Evolutionary conservation across 1,284 basidiomycete species (phyloP).

Genomic region (Marasmius fiardii): DNA sequence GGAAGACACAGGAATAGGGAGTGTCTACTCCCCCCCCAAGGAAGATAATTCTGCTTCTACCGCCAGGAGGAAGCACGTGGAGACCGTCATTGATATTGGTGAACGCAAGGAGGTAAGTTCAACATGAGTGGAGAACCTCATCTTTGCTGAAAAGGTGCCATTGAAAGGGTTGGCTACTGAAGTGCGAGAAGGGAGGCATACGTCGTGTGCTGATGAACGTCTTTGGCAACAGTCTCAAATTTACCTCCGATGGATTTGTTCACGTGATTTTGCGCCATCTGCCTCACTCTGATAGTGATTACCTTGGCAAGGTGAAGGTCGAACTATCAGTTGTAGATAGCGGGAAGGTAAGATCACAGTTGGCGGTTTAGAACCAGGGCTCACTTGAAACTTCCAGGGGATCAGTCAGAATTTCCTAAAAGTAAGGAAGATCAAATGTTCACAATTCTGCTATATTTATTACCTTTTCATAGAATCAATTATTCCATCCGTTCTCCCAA

Average conservation of each 20-base stretch:
- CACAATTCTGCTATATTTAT: conserved; percentile 9
- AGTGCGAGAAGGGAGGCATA: conserved; percentile 91
- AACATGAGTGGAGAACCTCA: conserved; percentile 38
- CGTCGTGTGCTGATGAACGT: conserved; percentile 93
- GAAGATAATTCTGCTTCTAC: conserved; percentile 37
- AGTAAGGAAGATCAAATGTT: conserved; percentile 32
- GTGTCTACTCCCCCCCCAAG: conserved; percentile 84
- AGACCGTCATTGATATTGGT: conserved; percentile 88
- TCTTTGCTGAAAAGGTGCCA: conserved; percentile 1
- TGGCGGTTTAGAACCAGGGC: not conserved
- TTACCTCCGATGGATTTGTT: conserved; percentile 84
- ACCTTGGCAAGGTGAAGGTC: conserved; percentile 63
- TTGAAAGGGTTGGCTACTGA: conserved; percentile 79
- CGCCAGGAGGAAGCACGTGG: conserved; percentile 50
- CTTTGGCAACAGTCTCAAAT: conserved; percentile 93
- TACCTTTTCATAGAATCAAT: conserved; percentile 64
- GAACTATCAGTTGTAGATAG: conserved; percentile 89
- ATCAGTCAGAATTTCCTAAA: conserved; percentile 87
- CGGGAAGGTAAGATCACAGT: conserved; percentile 50
- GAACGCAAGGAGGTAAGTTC: conserved; percentile 45
- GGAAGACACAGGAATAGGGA: conserved; percentile 76
- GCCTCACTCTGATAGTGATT: conserved; percentile 47
- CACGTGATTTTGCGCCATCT: conserved; percentile 83
- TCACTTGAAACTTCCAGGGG: conserved; percentile 42
- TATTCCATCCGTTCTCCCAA: conserved; percentile 97